These are phyloP conservation scores for Fusarium transvaalense DNA, from an alignment of 2,329 filamentous ascomycete species.

Conservation along the genomic window DNA sequence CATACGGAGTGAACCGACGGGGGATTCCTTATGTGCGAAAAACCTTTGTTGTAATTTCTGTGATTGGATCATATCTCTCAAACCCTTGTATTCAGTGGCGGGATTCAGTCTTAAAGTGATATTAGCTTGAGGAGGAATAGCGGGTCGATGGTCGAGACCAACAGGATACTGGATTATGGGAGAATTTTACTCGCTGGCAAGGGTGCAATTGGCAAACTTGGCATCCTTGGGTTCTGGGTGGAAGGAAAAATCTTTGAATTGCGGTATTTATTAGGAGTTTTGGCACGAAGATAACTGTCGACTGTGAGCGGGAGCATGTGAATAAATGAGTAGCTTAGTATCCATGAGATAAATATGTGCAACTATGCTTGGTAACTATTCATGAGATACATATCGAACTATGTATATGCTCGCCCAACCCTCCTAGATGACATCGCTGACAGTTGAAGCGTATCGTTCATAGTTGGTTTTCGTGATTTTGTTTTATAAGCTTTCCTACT, in stretches of 20 bases:
- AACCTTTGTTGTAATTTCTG: not conserved
- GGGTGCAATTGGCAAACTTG: not conserved
- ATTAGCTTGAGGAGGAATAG: slow-evolving; percentile 23
- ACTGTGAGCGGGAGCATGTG: too few species aligned
- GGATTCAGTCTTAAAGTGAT: slow-evolving; percentile 9
- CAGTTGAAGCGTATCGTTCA: too few species aligned
- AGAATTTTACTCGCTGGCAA: slow-evolving; percentile 1
- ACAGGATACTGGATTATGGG: not conserved
- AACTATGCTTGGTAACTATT: too few species aligned
- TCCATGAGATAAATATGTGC: too few species aligned
- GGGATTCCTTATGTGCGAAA: not conserved
- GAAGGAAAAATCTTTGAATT: not conserved
- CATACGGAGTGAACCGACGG: slow-evolving; percentile 18
- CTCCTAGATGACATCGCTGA: too few species aligned
- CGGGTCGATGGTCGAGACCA: slow-evolving; percentile 6
- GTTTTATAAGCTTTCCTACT: too few species aligned
- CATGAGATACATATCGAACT: too few species aligned
- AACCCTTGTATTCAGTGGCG: slow-evolving; percentile 9
- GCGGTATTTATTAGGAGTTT: not conserved
- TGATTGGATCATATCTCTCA: slow-evolving; percentile 9
- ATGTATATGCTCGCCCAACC: too few species aligned
- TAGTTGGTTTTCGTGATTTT: too few species aligned
- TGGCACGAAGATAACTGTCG: too few species aligned
- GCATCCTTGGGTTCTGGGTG: not conserved
- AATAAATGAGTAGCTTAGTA: too few species aligned